These are phyloP conservation scores for Endotrypanum monterogeii DNA, from an alignment of 208 protist genomes.

Conservation along the genomic window DNA sequence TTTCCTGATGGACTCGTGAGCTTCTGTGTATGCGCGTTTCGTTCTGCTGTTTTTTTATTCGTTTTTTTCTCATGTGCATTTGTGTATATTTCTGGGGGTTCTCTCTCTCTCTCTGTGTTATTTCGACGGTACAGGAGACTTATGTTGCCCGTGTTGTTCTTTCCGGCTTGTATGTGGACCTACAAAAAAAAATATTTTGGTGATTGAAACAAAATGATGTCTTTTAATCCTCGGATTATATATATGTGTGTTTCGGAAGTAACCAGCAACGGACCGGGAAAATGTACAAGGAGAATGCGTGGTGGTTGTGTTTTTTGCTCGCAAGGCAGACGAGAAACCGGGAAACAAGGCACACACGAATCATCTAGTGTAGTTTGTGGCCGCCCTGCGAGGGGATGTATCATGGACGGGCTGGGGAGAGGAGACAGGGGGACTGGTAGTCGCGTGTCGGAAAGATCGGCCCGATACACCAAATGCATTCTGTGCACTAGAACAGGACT, in stretches of 20 bases:
- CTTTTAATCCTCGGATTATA: no score
- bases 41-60: background rate
- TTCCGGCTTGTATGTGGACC: background rate
- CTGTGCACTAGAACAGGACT: background rate
- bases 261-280: no score
- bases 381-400: background rate
- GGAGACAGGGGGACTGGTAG: background rate
- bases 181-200: no score
- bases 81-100: background rate
- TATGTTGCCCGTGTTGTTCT: background rate
- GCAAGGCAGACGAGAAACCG: background rate
- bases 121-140: background rate
- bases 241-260: no score
- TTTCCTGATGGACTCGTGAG: no score
- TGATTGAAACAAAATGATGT: no score
- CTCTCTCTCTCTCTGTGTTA: background rate
- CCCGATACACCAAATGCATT: background rate
- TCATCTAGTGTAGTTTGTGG: background rate
- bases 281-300: no score
- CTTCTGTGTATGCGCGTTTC: background rate
- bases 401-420: no score
- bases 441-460: background rate
- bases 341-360: background rate
- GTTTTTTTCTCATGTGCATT: background rate
- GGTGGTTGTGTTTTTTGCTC: background rate